Evolutionary conservation across 2,329 filamentous ascomycete genomes (phyloP), one percentile per base, ranked within the genome.

Genomic region (Aschersonia sp.): DNA sequence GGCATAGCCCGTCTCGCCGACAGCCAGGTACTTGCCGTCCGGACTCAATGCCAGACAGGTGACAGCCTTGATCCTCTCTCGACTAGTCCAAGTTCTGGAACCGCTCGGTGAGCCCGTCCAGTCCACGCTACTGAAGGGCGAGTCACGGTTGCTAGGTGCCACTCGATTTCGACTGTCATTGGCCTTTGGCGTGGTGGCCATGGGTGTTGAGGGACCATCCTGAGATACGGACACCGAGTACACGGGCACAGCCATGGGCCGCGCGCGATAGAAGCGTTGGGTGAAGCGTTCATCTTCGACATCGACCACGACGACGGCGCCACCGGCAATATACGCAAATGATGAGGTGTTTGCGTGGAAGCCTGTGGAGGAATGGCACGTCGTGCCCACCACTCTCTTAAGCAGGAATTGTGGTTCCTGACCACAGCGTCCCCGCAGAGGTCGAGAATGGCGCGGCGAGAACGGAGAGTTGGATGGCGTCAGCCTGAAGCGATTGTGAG

Each of bases 1-100:
- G 47, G 83, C 85, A 64, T 97, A 95, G 29, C 92, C 92, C 4
- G 89, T 94, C 75, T 98, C 92, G 57, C 92, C 92, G 4, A 97
- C 84, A 7, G 90, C 92, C 46, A 98, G 71, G 60, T 84, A 94
- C 56, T 79, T 84, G 32, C 86, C 89, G 65, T 95, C 88, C 1
- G 81, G 79, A 59, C 88, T 95, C 53, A 98, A 74, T 29, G 87
- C 83, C 30, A 98, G 76, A 58, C 89, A 94, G 5, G 89, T 95
- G 2, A 89, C 87, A 14, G 92, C 86, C 67, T 97, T 97, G 61
- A 97, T 89, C 54, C 88, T 80, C 63, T 97, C 92, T 53, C 87
- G 80, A 48, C 87, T 92, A 1, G 86, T 88, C 83, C 87, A 90
- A 10, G 83, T 87, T 61, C 82, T 87, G 46, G 76, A 80, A 41